Base-by-base conservation (phyloP, 2,329 filamentous ascomycete species). In the Onygena corvina region DNA sequence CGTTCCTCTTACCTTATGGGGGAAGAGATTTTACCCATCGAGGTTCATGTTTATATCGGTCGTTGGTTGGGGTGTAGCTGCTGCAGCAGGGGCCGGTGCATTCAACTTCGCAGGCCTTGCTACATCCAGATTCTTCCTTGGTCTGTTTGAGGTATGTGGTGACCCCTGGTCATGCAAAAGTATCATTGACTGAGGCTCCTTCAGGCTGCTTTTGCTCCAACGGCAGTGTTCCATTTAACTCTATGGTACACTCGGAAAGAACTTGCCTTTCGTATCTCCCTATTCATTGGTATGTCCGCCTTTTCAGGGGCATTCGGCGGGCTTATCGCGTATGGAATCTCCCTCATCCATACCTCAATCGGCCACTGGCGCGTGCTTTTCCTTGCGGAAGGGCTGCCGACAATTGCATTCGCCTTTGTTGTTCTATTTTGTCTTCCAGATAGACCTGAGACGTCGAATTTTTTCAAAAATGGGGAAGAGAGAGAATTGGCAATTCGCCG, bases 181-280 rank as follows among this genome's bases (percentile, higher is more conserved):
- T 36, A 34, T 5, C 27, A 31, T 23, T 29, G 3, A 18, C 35
- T 52, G n/a, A 52, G 7, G 9, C 2, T 35, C 53, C 73, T 68
- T 12, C 71, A 76, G 46, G 75, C 78, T 2, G 76, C 75, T 2
- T 75, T 81, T 49, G 74, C 73, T 1, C 79, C 79, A 1, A 77
- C 73, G 1, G 61, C 81, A 50, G 76, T 80, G 66, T 68, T 82
- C 47, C 75, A 81, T 56, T 78, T 73, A 54, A 76, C 74, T 50
- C 71, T 76, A 58, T 81, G 75, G 70, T 81, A 79, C 46, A 73
- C 68, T 49, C 69, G 73, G 59, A 61, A 69, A 12, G 73, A 79
- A 62, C 67, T 76, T 59, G 67, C 75, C 29, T 71, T 73, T 46
- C 67, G 77, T 23, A 79, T 74, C 61, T 74, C 65, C 36, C 71